phyloP scores from a whole-genome alignment of 2,329 filamentous ascomycete species.

The Dactylellina drechsleri region DNA sequence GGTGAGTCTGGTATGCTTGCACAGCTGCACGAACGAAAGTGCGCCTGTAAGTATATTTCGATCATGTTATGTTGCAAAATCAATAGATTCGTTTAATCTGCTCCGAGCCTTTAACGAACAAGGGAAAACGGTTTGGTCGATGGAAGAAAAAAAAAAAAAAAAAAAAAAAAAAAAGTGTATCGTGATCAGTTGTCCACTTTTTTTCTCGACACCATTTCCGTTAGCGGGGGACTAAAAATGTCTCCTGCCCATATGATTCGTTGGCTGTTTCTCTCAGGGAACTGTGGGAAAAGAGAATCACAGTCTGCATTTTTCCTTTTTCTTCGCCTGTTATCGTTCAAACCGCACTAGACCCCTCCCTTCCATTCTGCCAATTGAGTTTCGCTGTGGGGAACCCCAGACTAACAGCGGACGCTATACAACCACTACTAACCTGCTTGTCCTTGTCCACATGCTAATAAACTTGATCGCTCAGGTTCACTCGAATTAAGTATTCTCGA shows the following conservation, averaged over 20 bases:
- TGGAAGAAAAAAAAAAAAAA: too few relatives aligned
- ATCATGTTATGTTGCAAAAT: conserved; percentile 49
- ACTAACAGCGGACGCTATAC: conserved; percentile 53
- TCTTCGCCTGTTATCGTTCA: conserved; percentile 51
- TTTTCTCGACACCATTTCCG: conserved; percentile 54
- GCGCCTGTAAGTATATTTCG: conserved; percentile 29
- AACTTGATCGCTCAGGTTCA: conserved; percentile 44
- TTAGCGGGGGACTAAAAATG: conserved; percentile 55
- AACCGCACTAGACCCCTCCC: conserved; percentile 40
- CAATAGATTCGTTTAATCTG: conserved; percentile 47
- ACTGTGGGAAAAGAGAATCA: conserved; percentile 48
- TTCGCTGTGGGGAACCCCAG: conserved; percentile 55
- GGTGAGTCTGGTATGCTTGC: conserved; percentile 46
- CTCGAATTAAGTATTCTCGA: conserved; percentile 26
- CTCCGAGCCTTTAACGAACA: conserved; percentile 43
- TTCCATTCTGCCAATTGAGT: conserved; percentile 44
- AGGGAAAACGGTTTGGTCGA: conserved; percentile 44
- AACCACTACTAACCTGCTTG: conserved; percentile 50
- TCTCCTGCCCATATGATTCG: conserved; percentile 55
- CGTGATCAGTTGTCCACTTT: conserved; percentile 55
- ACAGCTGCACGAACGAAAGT: conserved; percentile 32
- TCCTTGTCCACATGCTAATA: conserved; percentile 53
- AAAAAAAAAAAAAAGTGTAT: conserved; percentile 49
- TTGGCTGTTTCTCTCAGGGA: conserved; percentile 40
- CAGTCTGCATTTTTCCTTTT: conserved; percentile 37